These are phyloP conservation scores for Mercurialis annua DNA, from an alignment of 345 rosid genomes.

Conservation along the genomic window DNA sequence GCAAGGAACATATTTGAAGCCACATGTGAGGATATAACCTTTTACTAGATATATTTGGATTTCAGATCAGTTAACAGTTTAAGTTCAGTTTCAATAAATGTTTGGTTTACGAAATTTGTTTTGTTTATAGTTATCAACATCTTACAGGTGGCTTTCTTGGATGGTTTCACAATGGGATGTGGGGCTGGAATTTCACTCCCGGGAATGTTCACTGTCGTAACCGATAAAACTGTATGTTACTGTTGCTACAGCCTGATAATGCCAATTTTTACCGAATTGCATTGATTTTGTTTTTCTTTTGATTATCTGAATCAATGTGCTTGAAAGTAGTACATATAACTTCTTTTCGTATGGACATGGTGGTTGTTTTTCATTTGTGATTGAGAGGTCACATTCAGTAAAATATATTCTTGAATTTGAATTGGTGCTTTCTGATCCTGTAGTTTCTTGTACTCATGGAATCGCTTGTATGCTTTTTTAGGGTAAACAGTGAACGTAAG, in stretches of 20 bases:
- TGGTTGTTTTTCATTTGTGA: not conserved
- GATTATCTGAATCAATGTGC: not conserved
- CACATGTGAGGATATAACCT: conserved; percentile 59
- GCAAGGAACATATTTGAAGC: conserved; percentile 85
- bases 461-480: not conserved
- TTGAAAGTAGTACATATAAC: not conserved
- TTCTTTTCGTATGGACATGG: not conserved
- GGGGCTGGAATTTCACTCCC: conserved; percentile 73
- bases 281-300: not conserved
- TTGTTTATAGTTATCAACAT: not conserved
- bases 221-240: conserved; percentile 71
- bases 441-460: not conserved
- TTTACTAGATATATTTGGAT: conserved; percentile 5
- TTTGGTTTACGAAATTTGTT: not conserved
- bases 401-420: not conserved
- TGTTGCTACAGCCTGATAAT: conserved; percentile 11
- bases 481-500: not conserved
- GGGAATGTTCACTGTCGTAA: conserved; percentile 76
- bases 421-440: not conserved
- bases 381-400: not conserved
- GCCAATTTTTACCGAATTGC: not conserved
- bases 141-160: conserved; percentile 74
- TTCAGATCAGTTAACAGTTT: conserved; percentile 13
- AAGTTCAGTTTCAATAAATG: not conserved
- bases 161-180: conserved; percentile 73